Evolutionary conservation across 176 grass and related monocot genomes (phyloP), one percentile per base, ranked within the genome.

Genomic region (Tillandsia fasciculata): DNA sequence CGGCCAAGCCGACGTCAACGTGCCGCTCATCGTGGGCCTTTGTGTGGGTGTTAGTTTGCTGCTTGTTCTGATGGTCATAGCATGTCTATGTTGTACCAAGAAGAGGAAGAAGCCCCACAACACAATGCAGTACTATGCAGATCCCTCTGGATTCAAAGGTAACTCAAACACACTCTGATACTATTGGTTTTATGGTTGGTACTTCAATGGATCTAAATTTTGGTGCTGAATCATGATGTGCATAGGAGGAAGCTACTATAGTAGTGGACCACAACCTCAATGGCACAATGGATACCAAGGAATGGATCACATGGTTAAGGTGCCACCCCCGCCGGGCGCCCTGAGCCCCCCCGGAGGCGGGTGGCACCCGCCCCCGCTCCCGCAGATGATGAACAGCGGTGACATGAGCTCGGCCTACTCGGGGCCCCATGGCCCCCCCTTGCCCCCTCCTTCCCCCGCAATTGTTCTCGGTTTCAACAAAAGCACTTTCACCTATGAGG

Each of bases 121-220:
- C 15, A 65, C 68, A 15, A 63, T 85, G 68, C 26, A 51, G 57
- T 73, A 83, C 65, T 87, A 83, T 71, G 72, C 80, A 1, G 77
- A 87, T 48, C 24, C 81, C 53, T 84, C 74, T 24, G 77, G 65
- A 2, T 86, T 65, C 83, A 77, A 74, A 65, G 83, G 83, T 80
- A 67, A 51, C 8, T 51, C 3, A 12, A 56, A 9, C 14, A 23
- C 2, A 2, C 11, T 42, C 5, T 42, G 1, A 6, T 8, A 24
- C 33, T 26, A 15, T 59, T n/a, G 15, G 42, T 52, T 18, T 10
- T 9, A 15, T 29, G 8, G 1, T 68, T 15, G 14, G 15, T 48
- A 15, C 20, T 7, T 42, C 5, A 42, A 10, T 0, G 9, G 7
- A 68, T 17, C 33, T 9, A 20, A 48, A 49, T 23, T 51, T 51